These are phyloP conservation scores for Diplodia sapinea DNA, from an alignment of 2,329 filamentous ascomycete species.

Conservation along the genomic window DNA sequence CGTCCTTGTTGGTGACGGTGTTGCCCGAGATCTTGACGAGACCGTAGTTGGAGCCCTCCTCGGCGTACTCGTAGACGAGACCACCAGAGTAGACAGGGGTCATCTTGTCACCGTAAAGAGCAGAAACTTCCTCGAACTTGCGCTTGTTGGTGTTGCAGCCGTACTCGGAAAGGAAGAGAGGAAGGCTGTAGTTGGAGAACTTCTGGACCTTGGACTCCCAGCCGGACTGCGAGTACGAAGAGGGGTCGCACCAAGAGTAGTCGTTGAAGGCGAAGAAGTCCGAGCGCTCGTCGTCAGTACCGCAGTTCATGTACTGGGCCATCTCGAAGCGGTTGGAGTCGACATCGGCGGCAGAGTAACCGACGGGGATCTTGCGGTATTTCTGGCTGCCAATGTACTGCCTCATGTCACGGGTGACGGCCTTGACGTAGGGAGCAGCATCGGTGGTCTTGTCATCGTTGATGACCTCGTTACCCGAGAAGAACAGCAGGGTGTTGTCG, in stretches of 20 bases:
- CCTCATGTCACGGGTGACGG: constrained; percentile 79
- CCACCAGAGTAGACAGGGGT: constrained; percentile 90
- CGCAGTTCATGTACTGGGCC: constrained; percentile 93
- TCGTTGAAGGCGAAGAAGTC: constrained; percentile 93
- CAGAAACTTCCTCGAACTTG: constrained; percentile 76
- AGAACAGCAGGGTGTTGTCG: constrained; percentile 84
- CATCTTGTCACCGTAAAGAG: constrained; percentile 86
- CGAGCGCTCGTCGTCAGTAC: constrained; percentile 78
- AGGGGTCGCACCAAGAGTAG: constrained; percentile 72
- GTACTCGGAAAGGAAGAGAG: constrained; percentile 89
- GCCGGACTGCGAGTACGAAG: constrained; percentile 71
- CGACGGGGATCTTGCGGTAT: constrained; percentile 73
- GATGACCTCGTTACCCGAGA: constrained; percentile 81
- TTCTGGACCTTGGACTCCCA: constrained; percentile 65
- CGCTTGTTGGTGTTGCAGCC: constrained; percentile 86
- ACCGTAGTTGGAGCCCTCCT: constrained; percentile 70
- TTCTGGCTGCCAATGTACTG: constrained; percentile 76
- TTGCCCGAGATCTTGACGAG: constrained; percentile 69
- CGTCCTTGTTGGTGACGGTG: constrained; percentile 62
- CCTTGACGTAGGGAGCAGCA: constrained; percentile 72
- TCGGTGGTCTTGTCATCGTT: constrained; percentile 66
- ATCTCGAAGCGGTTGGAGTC: constrained; percentile 84
- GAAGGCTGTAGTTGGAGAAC: constrained; percentile 46
- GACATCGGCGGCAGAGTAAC: constrained; percentile 86
- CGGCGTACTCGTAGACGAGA: constrained; percentile 92